Conservation (phyloP, 345 rosid species). For the Moricandia moricandioides region DNA sequence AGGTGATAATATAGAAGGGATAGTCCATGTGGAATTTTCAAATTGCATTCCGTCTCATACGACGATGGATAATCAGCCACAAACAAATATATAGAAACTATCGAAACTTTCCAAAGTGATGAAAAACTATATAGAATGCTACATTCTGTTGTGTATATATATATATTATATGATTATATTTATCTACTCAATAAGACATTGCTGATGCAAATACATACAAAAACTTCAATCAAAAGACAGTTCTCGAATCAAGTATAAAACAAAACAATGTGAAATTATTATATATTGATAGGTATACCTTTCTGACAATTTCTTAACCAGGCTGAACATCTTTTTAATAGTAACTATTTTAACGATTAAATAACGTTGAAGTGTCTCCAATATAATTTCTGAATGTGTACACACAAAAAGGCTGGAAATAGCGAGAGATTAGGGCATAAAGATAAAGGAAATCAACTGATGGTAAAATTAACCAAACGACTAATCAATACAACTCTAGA, state of each 20-base stretch:
- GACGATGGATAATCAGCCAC: slow-evolving; percentile 15
- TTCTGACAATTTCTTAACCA: slow-evolving; percentile 3
- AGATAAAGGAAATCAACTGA: not conserved
- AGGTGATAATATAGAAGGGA: not conserved
- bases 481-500: slow-evolving; percentile 1
- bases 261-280: slow-evolving; percentile 22
- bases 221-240: slow-evolving; percentile 29
- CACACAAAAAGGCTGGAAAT: not conserved
- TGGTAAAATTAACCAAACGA: slow-evolving; percentile 22
- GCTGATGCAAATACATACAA: slow-evolving; percentile 41
- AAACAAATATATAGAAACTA: slow-evolving; percentile 15
- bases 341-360: not conserved
- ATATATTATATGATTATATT: not conserved
- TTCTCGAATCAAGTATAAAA: slow-evolving; percentile 27
- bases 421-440: not conserved
- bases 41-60: not conserved
- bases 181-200: not conserved
- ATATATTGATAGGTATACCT: not conserved
- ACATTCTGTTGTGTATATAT: not conserved
- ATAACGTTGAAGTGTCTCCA: not conserved
- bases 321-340: not conserved
- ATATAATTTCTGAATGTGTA: not conserved
- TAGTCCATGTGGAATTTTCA: not conserved
- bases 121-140: not conserved
- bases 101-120: not conserved